Evolutionary conservation across 805 yeast genomes (phyloP).

Genomic region (Teunomyces atbi): DNA sequence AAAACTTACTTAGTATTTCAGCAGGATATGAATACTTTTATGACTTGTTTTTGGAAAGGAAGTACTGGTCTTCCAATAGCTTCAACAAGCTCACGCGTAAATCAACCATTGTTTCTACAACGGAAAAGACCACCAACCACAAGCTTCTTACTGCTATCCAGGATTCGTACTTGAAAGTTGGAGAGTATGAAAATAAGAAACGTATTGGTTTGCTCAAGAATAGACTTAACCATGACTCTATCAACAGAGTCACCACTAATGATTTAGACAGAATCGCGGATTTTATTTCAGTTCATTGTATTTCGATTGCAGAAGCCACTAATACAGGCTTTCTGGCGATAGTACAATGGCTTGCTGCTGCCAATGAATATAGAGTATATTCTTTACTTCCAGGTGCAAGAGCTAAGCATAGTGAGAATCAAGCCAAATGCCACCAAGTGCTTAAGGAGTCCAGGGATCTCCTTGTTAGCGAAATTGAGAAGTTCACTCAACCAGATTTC

Average conservation of each 20-base stretch:
- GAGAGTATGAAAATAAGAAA: conserved; percentile 22
- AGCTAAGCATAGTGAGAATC: conserved; percentile 12
- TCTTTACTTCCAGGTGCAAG: conserved; percentile 14
- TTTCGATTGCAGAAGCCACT: conserved; percentile 14
- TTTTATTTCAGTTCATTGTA: conserved; percentile 17
- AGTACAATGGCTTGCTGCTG: conserved; percentile 25
- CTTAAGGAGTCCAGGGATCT: conserved; percentile 12
- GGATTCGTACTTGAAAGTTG: conserved; percentile 29
- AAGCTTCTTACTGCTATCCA: conserved; percentile 25
- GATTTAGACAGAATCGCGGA: conserved; percentile 27
- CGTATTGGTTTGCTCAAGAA: conserved; percentile 18
- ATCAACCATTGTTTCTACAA: conserved; percentile 4
- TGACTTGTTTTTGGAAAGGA: conserved; percentile 26
- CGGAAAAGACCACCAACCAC: conserved; percentile 10
- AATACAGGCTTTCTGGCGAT: conserved; percentile 16
- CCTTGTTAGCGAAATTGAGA: conserved; percentile 8
- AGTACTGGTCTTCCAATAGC: conserved; percentile 14
- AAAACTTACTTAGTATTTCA: conserved; percentile 19
- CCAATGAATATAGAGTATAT: conserved; percentile 27
- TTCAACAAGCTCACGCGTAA: conserved; percentile 11
- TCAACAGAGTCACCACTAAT: conserved; percentile 12
- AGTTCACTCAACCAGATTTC: conserved; percentile 8
- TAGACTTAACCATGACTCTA: conserved; percentile 13
- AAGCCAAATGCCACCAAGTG: conserved; percentile 13
- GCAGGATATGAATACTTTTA: conserved; percentile 28